Conservation (phyloP, 2,329 filamentous ascomycete genomes). For the Colletotrichum simmondsii region DNA sequence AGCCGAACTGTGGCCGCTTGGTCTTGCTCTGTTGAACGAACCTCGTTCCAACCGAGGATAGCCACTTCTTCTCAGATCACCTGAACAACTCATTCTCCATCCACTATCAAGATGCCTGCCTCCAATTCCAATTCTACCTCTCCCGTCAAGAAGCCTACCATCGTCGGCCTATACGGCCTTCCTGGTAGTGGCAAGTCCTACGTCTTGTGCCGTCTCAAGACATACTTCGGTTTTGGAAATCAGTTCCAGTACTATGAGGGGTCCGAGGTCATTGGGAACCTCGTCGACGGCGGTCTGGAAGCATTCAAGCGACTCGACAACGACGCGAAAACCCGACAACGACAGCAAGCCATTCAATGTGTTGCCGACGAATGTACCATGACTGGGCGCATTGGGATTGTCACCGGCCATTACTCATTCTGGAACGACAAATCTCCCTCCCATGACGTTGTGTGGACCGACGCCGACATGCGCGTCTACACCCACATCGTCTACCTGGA, state of each 20-base stretch:
- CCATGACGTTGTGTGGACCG: conserved; percentile 50
- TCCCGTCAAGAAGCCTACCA: conserved; percentile 42
- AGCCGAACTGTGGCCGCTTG: background rate
- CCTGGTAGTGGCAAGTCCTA: conserved; percentile 64
- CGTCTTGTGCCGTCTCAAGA: conserved; percentile 53
- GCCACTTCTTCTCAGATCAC: background rate
- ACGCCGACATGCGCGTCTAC: conserved; percentile 56
- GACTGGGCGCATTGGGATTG: conserved; percentile 52
- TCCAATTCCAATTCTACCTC: background rate
- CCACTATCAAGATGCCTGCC: background rate
- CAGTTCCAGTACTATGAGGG: conserved; percentile 63
- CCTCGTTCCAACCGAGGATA: background rate
- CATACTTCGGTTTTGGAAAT: conserved; percentile 41
- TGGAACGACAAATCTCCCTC: conserved; percentile 52
- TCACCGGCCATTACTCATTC: conserved; percentile 67
- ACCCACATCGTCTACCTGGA: conserved; percentile 71
- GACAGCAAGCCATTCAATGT: conserved; percentile 55
- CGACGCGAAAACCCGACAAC: conserved; percentile 48
- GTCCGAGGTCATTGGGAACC: conserved; percentile 54
- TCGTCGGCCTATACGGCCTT: conserved; percentile 67
- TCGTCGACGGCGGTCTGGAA: conserved; percentile 58
- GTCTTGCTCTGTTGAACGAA: background rate
- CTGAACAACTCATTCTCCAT: background rate
- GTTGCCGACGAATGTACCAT: conserved; percentile 51
- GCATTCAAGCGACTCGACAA: conserved; percentile 55